phyloP scores from a whole-genome alignment of 768 basidiomycete species.

The Naganishia antarctica region DNA sequence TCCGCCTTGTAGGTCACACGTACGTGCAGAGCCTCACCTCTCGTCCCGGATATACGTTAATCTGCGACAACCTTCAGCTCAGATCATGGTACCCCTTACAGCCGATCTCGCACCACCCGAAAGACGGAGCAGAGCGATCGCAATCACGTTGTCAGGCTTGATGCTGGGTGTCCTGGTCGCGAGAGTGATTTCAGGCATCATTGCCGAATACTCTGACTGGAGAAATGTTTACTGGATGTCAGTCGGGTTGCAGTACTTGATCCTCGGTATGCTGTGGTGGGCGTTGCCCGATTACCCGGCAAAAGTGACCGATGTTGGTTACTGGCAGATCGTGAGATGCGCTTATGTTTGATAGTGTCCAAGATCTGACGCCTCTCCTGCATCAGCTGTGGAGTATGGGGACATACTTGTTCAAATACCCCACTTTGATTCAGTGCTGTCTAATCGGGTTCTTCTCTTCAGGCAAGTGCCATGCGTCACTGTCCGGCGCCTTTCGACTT shows the following conservation, averaged over 20 bases:
- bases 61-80: constrained; percentile 34
- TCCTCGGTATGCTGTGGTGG: constrained; percentile 60
- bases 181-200: constrained; percentile 51
- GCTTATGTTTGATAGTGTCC: no score
- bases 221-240: constrained; percentile 72
- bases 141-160: constrained; percentile 54
- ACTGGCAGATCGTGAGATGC: constrained; percentile 54
- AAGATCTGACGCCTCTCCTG: background rate
- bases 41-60: constrained; percentile 29
- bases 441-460: constrained; percentile 61
- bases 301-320: constrained; percentile 59
- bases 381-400: constrained; percentile 60
- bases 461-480: constrained; percentile 43
- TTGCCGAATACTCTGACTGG: constrained; percentile 69
- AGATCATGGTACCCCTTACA: constrained; percentile 66
- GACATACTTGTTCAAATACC: constrained; percentile 70
- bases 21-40: background rate
- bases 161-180: constrained; percentile 42
- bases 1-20: background rate
- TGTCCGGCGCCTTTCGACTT: no score
- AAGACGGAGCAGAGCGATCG: constrained; percentile 67
- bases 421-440: constrained; percentile 63
- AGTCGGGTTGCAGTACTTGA: constrained; percentile 62
- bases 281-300: constrained; percentile 78
- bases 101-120: constrained; percentile 76